Evolutionary conservation across 2,329 filamentous ascomycete species (phyloP), one percentile per base, ranked within the genome.

Genomic region (Microthyrium microscopicum): DNA sequence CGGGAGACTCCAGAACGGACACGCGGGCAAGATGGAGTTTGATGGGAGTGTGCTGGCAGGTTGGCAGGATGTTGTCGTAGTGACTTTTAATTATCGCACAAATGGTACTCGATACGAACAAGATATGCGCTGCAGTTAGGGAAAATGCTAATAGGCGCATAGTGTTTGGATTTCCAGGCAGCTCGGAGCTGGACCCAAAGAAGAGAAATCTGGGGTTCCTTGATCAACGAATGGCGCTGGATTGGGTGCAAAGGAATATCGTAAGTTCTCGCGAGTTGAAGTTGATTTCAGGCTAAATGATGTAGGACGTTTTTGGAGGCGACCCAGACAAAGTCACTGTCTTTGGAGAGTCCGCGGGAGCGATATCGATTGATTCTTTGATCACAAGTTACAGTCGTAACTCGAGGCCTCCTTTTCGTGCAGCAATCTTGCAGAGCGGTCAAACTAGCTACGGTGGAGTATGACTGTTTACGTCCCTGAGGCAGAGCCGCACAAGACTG

Each of bases 401-500:
- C 12, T 56, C 63, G 31, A 60, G 63, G 37, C 46, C 51, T 13
- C 47, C 62, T 15, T 64, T 63, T 53, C 52, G 57, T 11, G 58
- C 46, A 18, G 60, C 54, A 5, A 60, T 63, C 30, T 57, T 62
- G 57, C 44, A 64, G 35, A 54, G 50, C 30, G 55, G 57, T 9
- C 22, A 25, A 13, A 25, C 13, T 13, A 25, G 22, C 22, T 9
- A 9, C 13, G 22, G 22, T 9, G 22, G 22, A n/a, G n/a, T n/a
- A n/a, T n/a, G n/a, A n/a, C n/a, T n/a, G n/a, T n/a, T n/a, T n/a
- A n/a, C n/a, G n/a, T n/a, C n/a, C n/a, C n/a, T n/a, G n/a, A n/a
- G n/a, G n/a, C n/a, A n/a, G n/a, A n/a, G n/a, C n/a, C n/a, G n/a
- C n/a, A n/a, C n/a, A n/a, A n/a, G n/a, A n/a, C n/a, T n/a, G n/a